Percentiles rank a stretch among this genome's conserved stretches.
These are phyloP conservation scores for Solanum habrochaites DNA, from an alignment of 257 asterid genomes.

Conservation along the genomic window DNA sequence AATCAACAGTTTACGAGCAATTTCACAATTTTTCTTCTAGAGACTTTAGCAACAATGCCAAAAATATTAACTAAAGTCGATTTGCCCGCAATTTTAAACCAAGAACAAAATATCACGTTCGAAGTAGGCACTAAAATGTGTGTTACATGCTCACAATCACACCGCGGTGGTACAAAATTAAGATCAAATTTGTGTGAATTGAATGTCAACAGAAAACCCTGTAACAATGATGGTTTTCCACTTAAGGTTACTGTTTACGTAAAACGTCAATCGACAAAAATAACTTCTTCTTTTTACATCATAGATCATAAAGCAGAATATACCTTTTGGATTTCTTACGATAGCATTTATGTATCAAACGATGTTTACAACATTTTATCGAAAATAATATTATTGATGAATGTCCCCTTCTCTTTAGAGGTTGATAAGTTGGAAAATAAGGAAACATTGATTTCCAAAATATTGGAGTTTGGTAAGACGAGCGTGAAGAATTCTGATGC, in stretches of 20 bases:
- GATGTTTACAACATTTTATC: neutral
- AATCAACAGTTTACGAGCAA: no score
- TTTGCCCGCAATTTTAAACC: neutral
- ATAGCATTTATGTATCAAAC: neutral
- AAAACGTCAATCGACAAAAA: neutral
- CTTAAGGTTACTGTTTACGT: neutral
- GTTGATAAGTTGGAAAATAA: neutral
- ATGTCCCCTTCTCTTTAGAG: neutral
- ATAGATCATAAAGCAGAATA: neutral
- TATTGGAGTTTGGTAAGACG: neutral
- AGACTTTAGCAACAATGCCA: neutral
- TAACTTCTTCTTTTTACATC: neutral
- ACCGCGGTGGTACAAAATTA: neutral
- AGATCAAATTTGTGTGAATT: neutral
- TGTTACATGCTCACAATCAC: neutral
- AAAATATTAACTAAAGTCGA: neutral
- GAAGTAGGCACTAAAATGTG: neutral
- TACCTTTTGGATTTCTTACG: neutral
- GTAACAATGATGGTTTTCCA: neutral
- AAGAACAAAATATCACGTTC: neutral
- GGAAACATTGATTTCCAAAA: neutral
- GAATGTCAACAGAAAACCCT: neutral
- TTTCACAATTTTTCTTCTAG: no score
- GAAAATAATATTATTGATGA: neutral
- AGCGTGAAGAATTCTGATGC: neutral